Evolutionary conservation across 192 early-diverging fungal species (phyloP).

Genomic region (Entophlyctis luteolus): DNA sequence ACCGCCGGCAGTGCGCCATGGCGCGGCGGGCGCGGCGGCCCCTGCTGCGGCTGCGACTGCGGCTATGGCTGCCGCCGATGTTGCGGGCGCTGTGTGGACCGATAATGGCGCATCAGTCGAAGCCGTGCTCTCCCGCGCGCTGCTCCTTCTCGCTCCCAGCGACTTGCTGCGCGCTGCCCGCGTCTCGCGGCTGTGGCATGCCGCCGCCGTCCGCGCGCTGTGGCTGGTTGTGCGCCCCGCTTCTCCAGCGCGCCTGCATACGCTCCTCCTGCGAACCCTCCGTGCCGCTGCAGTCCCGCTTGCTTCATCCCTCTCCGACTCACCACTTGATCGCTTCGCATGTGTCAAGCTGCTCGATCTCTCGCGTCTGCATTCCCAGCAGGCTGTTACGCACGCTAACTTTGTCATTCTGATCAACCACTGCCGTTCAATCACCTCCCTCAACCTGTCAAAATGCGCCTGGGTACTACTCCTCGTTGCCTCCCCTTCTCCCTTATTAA

Average conservation of each 20-base stretch:
- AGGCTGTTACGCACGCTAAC: background rate
- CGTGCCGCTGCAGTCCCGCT: background rate
- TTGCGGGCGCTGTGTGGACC: too few relatives aligned
- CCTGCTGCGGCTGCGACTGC: too few relatives aligned
- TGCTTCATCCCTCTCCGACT: background rate
- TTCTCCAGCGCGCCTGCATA: too few relatives aligned
- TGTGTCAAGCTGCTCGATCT: background rate
- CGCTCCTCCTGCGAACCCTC: background rate
- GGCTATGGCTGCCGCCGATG: too few relatives aligned
- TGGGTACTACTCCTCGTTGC: background rate
- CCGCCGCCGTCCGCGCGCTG: too few relatives aligned
- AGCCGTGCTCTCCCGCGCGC: too few relatives aligned
- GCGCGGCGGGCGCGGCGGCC: too few relatives aligned
- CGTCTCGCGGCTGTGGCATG: background rate
- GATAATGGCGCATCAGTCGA: too few relatives aligned
- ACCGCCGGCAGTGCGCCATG: too few relatives aligned
- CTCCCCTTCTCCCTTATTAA: background rate
- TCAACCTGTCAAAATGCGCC: constrained; percentile 10
- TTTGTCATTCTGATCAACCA: background rate
- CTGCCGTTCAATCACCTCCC: background rate
- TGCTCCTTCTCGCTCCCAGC: background rate
- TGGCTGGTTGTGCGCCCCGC: too few relatives aligned
- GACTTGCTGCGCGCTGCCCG: background rate
- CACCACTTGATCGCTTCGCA: background rate
- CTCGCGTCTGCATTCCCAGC: background rate